A percentile compares a stretch with the other conserved stretches of the same genome.
These are phyloP conservation scores for Ophiocordyceps camponoti-saundersi DNA, from an alignment of 2,329 filamentous ascomycete genomes.

Conservation along the genomic window DNA sequence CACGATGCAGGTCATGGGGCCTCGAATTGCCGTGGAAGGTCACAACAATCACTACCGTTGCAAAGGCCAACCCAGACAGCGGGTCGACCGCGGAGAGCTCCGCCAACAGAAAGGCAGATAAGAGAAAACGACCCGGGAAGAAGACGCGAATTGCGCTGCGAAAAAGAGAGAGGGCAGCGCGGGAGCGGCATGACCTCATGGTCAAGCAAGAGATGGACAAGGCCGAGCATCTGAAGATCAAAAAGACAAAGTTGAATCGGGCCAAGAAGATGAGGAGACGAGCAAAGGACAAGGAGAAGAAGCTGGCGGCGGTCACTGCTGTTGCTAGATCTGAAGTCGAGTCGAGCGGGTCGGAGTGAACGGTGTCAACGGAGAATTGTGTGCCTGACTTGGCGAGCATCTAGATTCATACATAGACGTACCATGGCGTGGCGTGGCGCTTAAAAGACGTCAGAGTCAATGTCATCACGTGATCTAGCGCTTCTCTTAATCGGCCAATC, in stretches of 20 bases:
- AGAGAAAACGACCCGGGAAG: constrained; percentile 35
- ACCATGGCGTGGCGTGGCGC: too few species aligned
- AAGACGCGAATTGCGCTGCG: constrained; percentile 37
- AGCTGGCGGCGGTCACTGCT: constrained; percentile 14
- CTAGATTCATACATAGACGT: too few species aligned
- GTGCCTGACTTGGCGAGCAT: too few species aligned
- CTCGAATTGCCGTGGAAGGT: constrained; percentile 45
- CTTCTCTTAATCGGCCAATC: neutral
- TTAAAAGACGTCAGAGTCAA: too few species aligned
- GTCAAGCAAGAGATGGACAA: constrained; percentile 26
- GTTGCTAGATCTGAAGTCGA: constrained; percentile 4
- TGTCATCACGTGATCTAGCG: too few species aligned
- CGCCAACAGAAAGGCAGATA: neutral
- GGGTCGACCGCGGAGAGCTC: neutral
- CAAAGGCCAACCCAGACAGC: neutral
- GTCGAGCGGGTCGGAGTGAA: constrained; percentile 1
- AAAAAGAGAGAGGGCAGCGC: constrained; percentile 23
- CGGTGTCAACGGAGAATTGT: neutral
- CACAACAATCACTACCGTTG: constrained; percentile 19
- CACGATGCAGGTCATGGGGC: constrained; percentile 33
- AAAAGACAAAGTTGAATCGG: constrained; percentile 44
- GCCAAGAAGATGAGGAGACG: constrained; percentile 41
- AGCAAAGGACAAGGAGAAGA: constrained; percentile 39
- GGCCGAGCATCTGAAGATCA: constrained; percentile 39
- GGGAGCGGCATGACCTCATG: constrained; percentile 20